Percentiles rank a stretch among this genome's conserved stretches.
phyloP scores from a whole-genome alignment of 768 basidiomycete species.

The Suillus subalutaceus region DNA sequence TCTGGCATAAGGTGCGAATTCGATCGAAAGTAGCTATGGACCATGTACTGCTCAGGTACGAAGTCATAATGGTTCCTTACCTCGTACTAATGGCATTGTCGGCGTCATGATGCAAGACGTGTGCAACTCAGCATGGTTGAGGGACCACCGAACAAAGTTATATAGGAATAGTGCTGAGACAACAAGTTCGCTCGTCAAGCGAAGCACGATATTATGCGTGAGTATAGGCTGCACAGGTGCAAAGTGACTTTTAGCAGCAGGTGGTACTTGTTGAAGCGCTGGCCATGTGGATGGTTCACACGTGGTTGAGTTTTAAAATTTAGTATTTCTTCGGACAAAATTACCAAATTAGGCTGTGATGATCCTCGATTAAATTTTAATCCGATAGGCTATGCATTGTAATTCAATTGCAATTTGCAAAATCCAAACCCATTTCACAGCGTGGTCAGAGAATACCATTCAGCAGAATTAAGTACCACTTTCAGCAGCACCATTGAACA shows the following conservation, averaged over 20 bases:
- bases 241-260: background rate
- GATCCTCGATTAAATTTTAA: constrained; percentile 6
- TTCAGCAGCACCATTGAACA: background rate
- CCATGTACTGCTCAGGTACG: background rate
- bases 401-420: background rate
- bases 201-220: background rate
- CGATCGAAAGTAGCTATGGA: background rate
- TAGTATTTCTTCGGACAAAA: background rate
- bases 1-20: background rate
- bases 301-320: constrained; percentile 2
- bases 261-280: background rate
- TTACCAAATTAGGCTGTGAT: constrained; percentile 1
- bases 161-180: background rate
- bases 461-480: background rate
- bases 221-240: background rate
- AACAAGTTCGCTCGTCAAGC: background rate
- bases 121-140: background rate
- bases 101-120: background rate
- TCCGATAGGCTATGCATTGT: background rate
- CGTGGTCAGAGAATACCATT: background rate
- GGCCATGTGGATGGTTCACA: background rate
- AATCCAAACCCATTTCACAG: background rate
- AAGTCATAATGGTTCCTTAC: background rate
- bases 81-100: background rate
- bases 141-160: background rate